Conservation (phyloP, 768 basidiomycete species). For the Lactarius quietus region DNA sequence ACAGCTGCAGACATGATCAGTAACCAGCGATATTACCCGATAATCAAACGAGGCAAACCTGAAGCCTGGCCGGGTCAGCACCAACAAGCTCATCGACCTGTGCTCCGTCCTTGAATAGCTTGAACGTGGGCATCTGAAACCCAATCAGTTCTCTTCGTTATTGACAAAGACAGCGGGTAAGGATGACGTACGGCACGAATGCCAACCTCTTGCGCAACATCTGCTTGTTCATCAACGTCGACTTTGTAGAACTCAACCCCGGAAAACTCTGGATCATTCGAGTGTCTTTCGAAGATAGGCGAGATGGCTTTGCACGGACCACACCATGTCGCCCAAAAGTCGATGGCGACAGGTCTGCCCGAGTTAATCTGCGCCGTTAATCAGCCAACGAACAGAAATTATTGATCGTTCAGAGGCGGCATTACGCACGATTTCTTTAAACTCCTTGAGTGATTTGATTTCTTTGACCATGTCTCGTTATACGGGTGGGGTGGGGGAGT, state of each 20-base stretch:
- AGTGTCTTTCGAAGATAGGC: constrained; percentile 59
- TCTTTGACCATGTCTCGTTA: constrained; percentile 38
- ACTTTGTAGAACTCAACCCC: constrained; percentile 66
- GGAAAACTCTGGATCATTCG: constrained; percentile 32
- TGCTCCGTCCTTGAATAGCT: constrained; percentile 36
- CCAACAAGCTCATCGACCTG: constrained; percentile 44
- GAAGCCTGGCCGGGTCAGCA: constrained; percentile 40
- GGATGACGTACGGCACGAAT: constrained; percentile 54
- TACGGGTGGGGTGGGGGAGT: no score
- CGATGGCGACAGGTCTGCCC: constrained; percentile 50
- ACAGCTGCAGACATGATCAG: not conserved
- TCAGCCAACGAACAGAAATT: not conserved
- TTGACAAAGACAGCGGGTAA: not conserved
- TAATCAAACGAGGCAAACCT: constrained; percentile 33
- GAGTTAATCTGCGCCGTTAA: constrained; percentile 39
- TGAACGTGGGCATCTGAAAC: constrained; percentile 44
- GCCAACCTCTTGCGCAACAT: constrained; percentile 55
- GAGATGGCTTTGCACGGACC: constrained; percentile 66
- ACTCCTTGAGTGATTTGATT: constrained; percentile 38
- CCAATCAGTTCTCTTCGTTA: not conserved
- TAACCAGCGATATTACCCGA: not conserved
- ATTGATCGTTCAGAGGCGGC: not conserved
- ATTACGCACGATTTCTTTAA: constrained; percentile 43
- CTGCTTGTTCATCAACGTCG: constrained; percentile 58
- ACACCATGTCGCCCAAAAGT: constrained; percentile 81